A percentile compares a stretch with the other conserved stretches of the same genome.
These are phyloP conservation scores for Podaxis pistillaris DNA, from an alignment of 768 basidiomycete genomes.

Conservation along the genomic window DNA sequence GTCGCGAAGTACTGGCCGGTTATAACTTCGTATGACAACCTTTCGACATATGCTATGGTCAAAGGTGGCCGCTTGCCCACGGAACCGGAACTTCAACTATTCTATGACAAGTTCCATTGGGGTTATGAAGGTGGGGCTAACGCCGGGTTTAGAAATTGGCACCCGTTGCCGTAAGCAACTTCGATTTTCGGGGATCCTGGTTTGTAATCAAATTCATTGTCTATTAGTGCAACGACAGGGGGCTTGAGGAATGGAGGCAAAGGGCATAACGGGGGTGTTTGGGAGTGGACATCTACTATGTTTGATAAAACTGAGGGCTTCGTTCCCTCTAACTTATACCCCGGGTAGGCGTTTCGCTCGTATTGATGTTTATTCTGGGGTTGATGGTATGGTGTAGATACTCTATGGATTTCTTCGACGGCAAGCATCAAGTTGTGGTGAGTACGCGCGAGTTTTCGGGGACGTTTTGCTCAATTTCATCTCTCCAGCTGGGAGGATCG, in stretches of 20 bases:
- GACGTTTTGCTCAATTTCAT: constrained; percentile 12
- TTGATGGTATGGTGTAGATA: constrained; percentile 41
- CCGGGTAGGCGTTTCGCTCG: constrained; percentile 53
- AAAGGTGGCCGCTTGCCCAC: constrained; percentile 95
- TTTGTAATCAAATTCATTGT: background rate
- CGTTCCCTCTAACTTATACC: constrained; percentile 74
- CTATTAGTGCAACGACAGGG: constrained; percentile 67
- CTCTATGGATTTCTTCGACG: constrained; percentile 91
- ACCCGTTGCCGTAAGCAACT: constrained; percentile 77
- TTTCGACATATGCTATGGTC: constrained; percentile 77
- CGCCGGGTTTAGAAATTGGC: constrained; percentile 90
- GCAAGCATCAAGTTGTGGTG: constrained; percentile 82
- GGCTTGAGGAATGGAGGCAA: constrained; percentile 44
- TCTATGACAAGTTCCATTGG: constrained; percentile 70
- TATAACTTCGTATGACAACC: constrained; percentile 70
- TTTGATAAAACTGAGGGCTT: constrained; percentile 77
- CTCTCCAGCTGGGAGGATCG: constrained; percentile 79
- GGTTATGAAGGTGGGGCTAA: constrained; percentile 81
- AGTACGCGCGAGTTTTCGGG: constrained; percentile 30
- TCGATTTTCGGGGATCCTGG: background rate
- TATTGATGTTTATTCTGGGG: background rate
- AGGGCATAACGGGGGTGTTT: constrained; percentile 92
- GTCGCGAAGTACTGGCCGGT: constrained; percentile 87
- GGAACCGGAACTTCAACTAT: constrained; percentile 80
- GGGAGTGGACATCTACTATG: constrained; percentile 95